Percentiles rank a stretch among this genome's conserved stretches.
Evolutionary conservation across 306 rosid genomes (phyloP).

Genomic region (Albizia julibrissin): DNA sequence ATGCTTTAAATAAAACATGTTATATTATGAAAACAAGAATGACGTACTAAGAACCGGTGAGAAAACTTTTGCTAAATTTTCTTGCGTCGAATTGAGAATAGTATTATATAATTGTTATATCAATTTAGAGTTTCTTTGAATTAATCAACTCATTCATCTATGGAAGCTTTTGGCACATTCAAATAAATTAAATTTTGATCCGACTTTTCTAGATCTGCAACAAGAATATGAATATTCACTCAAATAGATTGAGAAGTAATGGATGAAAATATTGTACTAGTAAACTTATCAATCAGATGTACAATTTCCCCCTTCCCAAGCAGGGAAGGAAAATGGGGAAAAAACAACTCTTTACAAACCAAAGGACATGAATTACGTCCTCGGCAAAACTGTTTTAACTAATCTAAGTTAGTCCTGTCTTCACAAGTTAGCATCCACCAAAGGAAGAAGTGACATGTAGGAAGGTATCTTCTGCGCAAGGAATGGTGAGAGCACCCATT

Average conservation of each 20-base stretch:
- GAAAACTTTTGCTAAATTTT: too few species aligned
- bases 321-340: background rate
- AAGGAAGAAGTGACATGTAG: constrained; percentile 8
- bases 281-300: background rate
- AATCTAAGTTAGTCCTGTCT: constrained; percentile 2
- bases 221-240: background rate
- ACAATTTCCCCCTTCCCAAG: background rate
- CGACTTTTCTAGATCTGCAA: background rate
- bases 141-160: too few species aligned
- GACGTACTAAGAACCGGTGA: too few species aligned
- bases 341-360: background rate
- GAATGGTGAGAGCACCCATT: background rate
- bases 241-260: background rate
- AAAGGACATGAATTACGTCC: background rate
- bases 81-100: too few species aligned
- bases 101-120: too few species aligned
- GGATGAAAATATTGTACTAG: background rate
- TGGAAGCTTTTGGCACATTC: background rate
- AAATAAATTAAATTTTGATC: background rate
- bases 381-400: background rate
- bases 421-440: background rate
- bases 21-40: too few species aligned
- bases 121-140: too few species aligned
- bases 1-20: too few species aligned
- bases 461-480: background rate